A percentile compares a stretch with the other conserved stretches of the same genome.
phyloP scores from a whole-genome alignment of 192 early-diverging fungal species.

The Coemansia sp. region DNA sequence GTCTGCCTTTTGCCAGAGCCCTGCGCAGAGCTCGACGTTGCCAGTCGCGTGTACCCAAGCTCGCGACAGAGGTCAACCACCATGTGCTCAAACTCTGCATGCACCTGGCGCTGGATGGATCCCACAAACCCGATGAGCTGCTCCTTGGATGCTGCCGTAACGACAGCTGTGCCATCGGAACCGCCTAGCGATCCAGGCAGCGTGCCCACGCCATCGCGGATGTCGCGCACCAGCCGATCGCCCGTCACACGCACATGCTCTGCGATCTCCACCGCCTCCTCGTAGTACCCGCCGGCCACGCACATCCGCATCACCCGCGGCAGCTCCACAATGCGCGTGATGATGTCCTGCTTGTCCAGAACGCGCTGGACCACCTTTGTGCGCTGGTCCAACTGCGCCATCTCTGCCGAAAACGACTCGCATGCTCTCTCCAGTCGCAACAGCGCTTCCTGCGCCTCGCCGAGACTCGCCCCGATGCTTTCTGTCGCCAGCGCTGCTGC shows the following conservation, averaged over 20 bases:
- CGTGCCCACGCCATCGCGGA: slow-evolving; percentile 33
- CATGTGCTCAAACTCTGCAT: slow-evolving; percentile 49
- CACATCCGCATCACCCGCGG: slow-evolving; percentile 56
- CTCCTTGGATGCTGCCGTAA: slow-evolving; percentile 7
- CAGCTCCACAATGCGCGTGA: slow-evolving; percentile 49
- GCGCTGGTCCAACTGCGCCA: slow-evolving; percentile 35
- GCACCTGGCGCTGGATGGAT: slow-evolving; percentile 41
- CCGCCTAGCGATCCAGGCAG: slow-evolving; percentile 24
- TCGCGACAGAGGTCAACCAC: slow-evolving; percentile 39
- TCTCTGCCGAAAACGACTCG: slow-evolving; percentile 22
- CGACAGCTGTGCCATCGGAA: not conserved
- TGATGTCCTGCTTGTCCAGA: slow-evolving; percentile 49
- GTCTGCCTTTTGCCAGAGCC: not conserved
- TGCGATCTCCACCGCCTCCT: slow-evolving; percentile 50
- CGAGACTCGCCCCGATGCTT: slow-evolving; percentile 15
- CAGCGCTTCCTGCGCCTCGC: slow-evolving; percentile 28
- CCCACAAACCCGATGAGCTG: slow-evolving; percentile 34
- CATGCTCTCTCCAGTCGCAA: slow-evolving; percentile 34
- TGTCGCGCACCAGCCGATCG: slow-evolving; percentile 39
- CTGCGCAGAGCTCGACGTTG: slow-evolving; percentile 6
- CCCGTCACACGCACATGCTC: slow-evolving; percentile 47
- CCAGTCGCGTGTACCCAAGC: slow-evolving; percentile 22
- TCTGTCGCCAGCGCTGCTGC: slow-evolving; percentile 9
- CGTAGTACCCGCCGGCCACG: slow-evolving; percentile 49
- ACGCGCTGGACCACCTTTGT: slow-evolving; percentile 41